phyloP scores from a whole-genome alignment of 805 yeast species.

The Ascoidea rubescens region DNA sequence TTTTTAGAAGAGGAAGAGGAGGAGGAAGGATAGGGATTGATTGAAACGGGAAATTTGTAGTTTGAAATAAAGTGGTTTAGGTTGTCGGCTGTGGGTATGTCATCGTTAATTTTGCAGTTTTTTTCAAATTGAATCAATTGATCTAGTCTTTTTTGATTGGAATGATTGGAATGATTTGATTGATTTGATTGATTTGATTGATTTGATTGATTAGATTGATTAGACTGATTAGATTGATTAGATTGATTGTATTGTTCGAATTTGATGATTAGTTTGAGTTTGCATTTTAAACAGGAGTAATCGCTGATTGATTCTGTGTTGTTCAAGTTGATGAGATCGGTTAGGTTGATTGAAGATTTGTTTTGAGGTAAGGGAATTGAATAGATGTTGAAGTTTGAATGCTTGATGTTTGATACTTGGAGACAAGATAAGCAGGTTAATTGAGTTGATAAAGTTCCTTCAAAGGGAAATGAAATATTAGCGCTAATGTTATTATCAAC shows the following conservation, averaged over 20 bases:
- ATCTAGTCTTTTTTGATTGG: constrained; percentile 19
- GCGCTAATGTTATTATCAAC: background rate
- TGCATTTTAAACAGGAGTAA: constrained; percentile 70
- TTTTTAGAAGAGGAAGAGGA: constrained; percentile 8
- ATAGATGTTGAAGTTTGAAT: constrained; percentile 38
- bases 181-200: background rate
- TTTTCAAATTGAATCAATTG: constrained; percentile 22
- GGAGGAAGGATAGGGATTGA: constrained; percentile 17
- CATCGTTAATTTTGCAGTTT: constrained; percentile 45
- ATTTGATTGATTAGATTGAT: background rate
- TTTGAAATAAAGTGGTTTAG: constrained; percentile 31
- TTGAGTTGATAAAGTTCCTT: constrained; percentile 51
- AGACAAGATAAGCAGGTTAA: constrained; percentile 59
- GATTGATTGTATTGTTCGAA: constrained; percentile 17
- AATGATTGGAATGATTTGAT: constrained; percentile 4
- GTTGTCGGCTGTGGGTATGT: constrained; percentile 31
- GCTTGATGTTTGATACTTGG: constrained; percentile 47
- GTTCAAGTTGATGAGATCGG: constrained; percentile 38
- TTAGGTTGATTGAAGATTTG: constrained; percentile 24
- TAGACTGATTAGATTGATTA: background rate
- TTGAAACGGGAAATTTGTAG: constrained; percentile 22
- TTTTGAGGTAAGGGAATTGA: constrained; percentile 56
- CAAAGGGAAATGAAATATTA: constrained; percentile 41
- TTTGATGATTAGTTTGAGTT: constrained; percentile 28
- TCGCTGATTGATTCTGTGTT: constrained; percentile 61